These are phyloP conservation scores for Ottelia alismoides DNA, from an alignment of 106 monocot genomes.

Conservation along the genomic window DNA sequence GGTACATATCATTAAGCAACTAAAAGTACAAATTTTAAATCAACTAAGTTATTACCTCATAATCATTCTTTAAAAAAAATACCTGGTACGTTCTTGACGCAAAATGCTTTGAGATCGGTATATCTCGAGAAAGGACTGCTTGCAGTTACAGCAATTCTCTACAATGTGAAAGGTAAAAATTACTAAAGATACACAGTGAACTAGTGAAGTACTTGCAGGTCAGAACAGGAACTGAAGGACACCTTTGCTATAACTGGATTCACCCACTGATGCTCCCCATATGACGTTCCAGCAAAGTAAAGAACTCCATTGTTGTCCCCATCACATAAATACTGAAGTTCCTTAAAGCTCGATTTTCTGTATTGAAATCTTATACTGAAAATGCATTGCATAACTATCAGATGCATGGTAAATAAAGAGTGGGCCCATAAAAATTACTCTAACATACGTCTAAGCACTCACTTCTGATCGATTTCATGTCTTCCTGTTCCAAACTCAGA, in stretches of 20 bases:
- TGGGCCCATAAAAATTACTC: not conserved
- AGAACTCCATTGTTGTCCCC: conserved; percentile 91
- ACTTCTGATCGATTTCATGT: conserved; percentile 39
- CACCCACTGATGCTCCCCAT: conserved; percentile 89
- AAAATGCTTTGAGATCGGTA: conserved; percentile 83
- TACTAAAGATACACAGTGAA: not conserved
- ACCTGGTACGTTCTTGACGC: conserved; percentile 89
- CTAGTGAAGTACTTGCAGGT: not conserved
- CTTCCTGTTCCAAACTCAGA: conserved; percentile 14
- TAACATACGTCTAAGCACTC: not conserved
- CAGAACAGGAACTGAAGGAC: not conserved
- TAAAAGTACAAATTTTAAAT: too few relatives aligned
- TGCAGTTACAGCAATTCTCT: conserved; percentile 78
- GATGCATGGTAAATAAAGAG: too few relatives aligned
- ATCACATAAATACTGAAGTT: conserved; percentile 92
- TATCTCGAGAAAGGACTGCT: conserved; percentile 91
- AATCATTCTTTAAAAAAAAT: too few relatives aligned
- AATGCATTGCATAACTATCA: not conserved
- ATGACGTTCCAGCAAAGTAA: conserved; percentile 94
- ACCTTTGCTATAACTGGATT: conserved; percentile 95
- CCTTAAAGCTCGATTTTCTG: conserved; percentile 85
- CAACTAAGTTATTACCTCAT: too few relatives aligned
- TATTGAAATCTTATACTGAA: conserved; percentile 75
- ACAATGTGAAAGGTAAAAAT: not conserved
- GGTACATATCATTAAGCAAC: too few relatives aligned